phyloP scores from a whole-genome alignment of 1,284 basidiomycete genomes.

The Trichosporon sp. region DNA sequence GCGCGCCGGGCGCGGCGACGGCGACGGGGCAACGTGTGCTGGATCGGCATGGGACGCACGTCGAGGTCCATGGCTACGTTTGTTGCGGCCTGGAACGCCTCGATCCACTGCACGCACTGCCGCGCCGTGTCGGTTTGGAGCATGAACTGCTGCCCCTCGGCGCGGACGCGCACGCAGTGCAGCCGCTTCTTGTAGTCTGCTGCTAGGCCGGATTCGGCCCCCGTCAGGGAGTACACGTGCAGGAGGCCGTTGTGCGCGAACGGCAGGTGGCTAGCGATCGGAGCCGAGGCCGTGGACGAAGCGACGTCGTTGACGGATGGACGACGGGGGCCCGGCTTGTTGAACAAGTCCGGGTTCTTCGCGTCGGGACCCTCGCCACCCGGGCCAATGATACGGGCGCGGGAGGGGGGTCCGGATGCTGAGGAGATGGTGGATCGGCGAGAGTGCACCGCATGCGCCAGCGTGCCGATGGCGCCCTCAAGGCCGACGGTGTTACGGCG shows the following conservation, averaged over 20 bases:
- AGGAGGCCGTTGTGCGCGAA: slow-evolving; percentile 57
- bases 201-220: slow-evolving; percentile 88
- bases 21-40: slow-evolving; percentile 60
- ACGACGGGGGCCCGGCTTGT: slow-evolving; percentile 19
- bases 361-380: slow-evolving; percentile 25
- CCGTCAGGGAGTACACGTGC: slow-evolving; percentile 77
- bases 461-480: slow-evolving; percentile 23
- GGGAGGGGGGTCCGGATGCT: slow-evolving; percentile 13
- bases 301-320: slow-evolving; percentile 23
- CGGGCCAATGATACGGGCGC: slow-evolving; percentile 1
- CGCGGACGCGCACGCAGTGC: slow-evolving; percentile 89
- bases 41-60: slow-evolving; percentile 82
- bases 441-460: slow-evolving; percentile 12
- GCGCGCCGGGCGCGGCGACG: slow-evolving; percentile 51
- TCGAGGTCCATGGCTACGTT: slow-evolving; percentile 92
- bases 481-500: slow-evolving; percentile 29
- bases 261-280: slow-evolving; percentile 50
- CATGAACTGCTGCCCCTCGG: slow-evolving; percentile 96
- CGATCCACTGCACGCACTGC: slow-evolving; percentile 92
- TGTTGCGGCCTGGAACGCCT: slow-evolving; percentile 90
- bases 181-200: slow-evolving; percentile 93
- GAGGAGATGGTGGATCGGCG: slow-evolving; percentile 24
- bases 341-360: slow-evolving; percentile 52
- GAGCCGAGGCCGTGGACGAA: slow-evolving; percentile 30
- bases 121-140: slow-evolving; percentile 84